phyloP scores from a whole-genome alignment of 345 rosid species.

The Gossypium rotundifolium region DNA sequence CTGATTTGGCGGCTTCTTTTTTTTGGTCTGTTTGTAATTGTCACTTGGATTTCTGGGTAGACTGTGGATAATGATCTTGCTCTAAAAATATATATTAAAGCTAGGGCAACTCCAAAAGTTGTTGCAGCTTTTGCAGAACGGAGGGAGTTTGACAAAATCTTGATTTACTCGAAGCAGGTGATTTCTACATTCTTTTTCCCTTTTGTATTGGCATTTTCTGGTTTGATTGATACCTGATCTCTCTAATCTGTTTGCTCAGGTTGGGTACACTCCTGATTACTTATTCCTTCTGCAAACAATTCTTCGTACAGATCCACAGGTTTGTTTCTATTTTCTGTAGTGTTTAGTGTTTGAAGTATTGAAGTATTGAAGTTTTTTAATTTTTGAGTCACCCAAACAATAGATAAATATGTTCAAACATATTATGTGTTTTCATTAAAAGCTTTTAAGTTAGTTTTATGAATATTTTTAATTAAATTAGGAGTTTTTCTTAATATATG shows the following conservation, averaged over 20 bases:
- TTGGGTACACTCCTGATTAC: conserved; percentile 88
- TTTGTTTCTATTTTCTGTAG: conserved; percentile 16
- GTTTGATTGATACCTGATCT: neutral
- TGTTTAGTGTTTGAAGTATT: conserved; percentile 13
- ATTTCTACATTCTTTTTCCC: neutral
- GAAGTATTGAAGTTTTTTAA: conserved; percentile 11
- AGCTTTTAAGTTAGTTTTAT: neutral
- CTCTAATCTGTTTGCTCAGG: conserved; percentile 39
- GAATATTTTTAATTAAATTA: neutral
- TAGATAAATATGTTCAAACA: neutral
- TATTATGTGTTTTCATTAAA: neutral
- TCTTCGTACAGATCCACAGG: conserved; percentile 98
- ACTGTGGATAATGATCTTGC: conserved; percentile 99
- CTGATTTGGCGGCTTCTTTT: neutral
- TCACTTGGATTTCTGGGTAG: conserved; percentile 36
- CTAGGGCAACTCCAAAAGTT: conserved; percentile 95
- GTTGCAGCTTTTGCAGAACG: conserved; percentile 99
- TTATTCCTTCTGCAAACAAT: conserved; percentile 98
- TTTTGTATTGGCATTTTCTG: neutral
- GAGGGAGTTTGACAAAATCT: conserved; percentile 93
- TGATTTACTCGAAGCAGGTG: conserved; percentile 95
- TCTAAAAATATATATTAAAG: conserved; percentile 88
- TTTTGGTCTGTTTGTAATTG: conserved; percentile 10
- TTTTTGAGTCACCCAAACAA: neutral
- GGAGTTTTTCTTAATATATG: neutral